A percentile compares a stretch with the other conserved stretches of the same genome.
These are phyloP conservation scores for Orbilia javanica DNA, from an alignment of 2,329 filamentous ascomycete species.

Conservation along the genomic window DNA sequence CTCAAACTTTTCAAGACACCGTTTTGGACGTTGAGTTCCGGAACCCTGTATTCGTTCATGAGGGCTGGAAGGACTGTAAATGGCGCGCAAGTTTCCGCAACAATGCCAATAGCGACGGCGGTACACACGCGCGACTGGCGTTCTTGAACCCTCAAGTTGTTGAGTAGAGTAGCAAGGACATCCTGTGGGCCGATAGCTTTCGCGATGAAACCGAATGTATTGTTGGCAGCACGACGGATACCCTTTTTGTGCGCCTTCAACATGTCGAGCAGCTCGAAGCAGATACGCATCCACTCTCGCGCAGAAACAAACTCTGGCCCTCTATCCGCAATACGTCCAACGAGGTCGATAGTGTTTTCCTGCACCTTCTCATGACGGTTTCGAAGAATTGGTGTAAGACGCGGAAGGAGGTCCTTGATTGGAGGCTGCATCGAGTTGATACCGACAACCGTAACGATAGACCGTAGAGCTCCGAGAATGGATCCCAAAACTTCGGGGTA, in stretches of 20 bases:
- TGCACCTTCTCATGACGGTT: conserved; percentile 99
- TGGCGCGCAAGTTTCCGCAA: conserved; percentile 96
- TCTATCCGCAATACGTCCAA: conserved; percentile 96
- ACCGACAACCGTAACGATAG: conserved; percentile 96
- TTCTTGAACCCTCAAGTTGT: conserved; percentile 96
- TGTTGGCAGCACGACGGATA: conserved; percentile 97
- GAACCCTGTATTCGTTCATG: conserved; percentile 99
- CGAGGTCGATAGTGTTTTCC: conserved; percentile 97
- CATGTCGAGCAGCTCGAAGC: conserved; percentile 99
- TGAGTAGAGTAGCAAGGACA: conserved; percentile 92
- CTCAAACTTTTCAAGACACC: conserved; percentile 96
- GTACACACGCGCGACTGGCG: conserved; percentile 98
- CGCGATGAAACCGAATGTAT: conserved; percentile 99
- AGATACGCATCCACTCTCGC: conserved; percentile 99
- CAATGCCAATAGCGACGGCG: conserved; percentile 96
- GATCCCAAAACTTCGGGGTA: conserved; percentile 98
- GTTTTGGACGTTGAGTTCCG: conserved; percentile 98
- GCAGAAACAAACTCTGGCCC: conserved; percentile 97
- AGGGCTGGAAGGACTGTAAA: conserved; percentile 98
- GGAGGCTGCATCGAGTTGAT: conserved; percentile 98
- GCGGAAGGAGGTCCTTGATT: conserved; percentile 93
- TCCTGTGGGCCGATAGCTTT: conserved; percentile 99
- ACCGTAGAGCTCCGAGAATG: conserved; percentile 92
- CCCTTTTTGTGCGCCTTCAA: conserved; percentile 99
- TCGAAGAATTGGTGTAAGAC: conserved; percentile 95